Base-by-base conservation (phyloP, 2,329 filamentous ascomycete species). In the Endothia cerciana region DNA sequence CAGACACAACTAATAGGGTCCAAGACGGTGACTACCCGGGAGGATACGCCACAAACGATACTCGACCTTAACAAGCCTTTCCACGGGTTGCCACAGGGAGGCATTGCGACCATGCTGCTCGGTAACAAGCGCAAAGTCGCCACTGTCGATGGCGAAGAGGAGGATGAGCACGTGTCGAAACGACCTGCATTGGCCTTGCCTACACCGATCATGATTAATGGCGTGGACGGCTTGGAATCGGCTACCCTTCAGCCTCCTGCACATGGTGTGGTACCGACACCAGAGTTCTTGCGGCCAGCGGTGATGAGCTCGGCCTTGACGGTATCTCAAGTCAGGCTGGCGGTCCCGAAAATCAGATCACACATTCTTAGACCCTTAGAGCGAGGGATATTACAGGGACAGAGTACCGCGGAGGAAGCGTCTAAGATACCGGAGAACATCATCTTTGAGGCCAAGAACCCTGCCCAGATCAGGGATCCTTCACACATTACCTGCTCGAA, bases 61-160 rank as follows among this genome's bases (percentile, higher is more conserved):
- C 80, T 99, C 10, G 95, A 99, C 77, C 83, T 99, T 2, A 95
- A 92, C 19, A 97, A 95, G 73, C 95, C 95, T 0, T 97, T 94
- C 69, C 94, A 99, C 71, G 94, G 94, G 1, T 83, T 98, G 51
- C 95, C 95, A 0, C 93, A 91, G 75, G 95, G 95, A 30, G 95
- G 95, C 2, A 84, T 99, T 22, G 88, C 92, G 1, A 86, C 92
- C 2, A 87, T 99, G 80, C 81, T 99, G 1, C 85, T 98, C 25
- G 95, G 95, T 0, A 99, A 97, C 75, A 99, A 98, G 79, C 86
- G 95, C 33, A 97, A 95, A 73, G 88, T 91, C 58, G 85, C 88
- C 19, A 85, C 86, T 6, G 78, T 91, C 4, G 92, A 96, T 65
- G 89, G 85, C 1, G 92, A 94, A 40, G 93, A 95, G 22, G 91